Percentiles rank a stretch among this genome's conserved stretches.
Conservation (phyloP, 768 basidiomycete species). For the Hericium erinaceus region DNA sequence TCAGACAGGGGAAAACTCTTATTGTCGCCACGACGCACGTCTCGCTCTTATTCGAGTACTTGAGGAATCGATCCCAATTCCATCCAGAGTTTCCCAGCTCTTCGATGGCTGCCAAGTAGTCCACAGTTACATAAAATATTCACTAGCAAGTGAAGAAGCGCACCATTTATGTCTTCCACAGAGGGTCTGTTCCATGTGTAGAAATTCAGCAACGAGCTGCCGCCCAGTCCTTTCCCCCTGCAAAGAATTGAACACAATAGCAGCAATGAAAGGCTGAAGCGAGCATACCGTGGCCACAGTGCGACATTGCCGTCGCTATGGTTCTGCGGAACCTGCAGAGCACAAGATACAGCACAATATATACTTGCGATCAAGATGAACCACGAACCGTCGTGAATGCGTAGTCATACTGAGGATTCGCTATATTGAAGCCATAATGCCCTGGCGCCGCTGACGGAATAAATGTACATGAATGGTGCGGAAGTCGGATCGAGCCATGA, state of each 20-base stretch:
- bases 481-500: background rate
- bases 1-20: background rate
- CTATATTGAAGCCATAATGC: slow-evolving; percentile 10
- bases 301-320: slow-evolving; percentile 4
- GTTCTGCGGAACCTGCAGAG: slow-evolving; percentile 11
- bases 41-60: slow-evolving; percentile 29
- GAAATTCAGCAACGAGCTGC: slow-evolving; percentile 38
- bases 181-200: slow-evolving; percentile 22
- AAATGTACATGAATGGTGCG: background rate
- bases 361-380: no score
- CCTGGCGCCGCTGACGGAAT: slow-evolving; percentile 1
- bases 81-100: slow-evolving; percentile 46
- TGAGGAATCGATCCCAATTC: slow-evolving; percentile 38
- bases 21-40: slow-evolving; percentile 6
- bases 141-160: background rate
- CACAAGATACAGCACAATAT: no score
- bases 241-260: background rate
- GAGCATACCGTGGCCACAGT: slow-evolving; percentile 9
- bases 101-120: slow-evolving; percentile 22
- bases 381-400: slow-evolving; percentile 10
- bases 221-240: slow-evolving; percentile 26
- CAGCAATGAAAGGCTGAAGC: background rate
- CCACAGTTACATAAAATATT: background rate
- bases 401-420: slow-evolving; percentile 14
- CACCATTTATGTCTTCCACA: slow-evolving; percentile 23